phyloP scores from a whole-genome alignment of 495 filamentous ascomycete genomes.

The Annulohypoxylon maeteangense region DNA sequence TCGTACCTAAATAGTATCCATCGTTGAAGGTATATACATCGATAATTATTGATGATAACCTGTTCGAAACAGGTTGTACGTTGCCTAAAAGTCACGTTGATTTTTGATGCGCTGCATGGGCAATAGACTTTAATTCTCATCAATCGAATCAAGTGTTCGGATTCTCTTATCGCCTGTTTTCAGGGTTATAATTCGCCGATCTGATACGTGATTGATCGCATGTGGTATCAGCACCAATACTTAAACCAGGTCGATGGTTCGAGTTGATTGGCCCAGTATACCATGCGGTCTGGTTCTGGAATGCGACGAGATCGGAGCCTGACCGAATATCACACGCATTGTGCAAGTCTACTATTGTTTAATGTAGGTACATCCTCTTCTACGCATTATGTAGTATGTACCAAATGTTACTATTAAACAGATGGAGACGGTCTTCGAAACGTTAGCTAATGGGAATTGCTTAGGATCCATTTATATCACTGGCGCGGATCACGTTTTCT shows the following conservation, averaged over 20 bases:
- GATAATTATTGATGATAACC: neutral
- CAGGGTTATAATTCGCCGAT: conserved; percentile 36
- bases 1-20: neutral
- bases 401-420: conserved; percentile 23
- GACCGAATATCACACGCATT: conserved; percentile 35
- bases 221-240: conserved; percentile 34
- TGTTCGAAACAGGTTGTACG: conserved; percentile 5
- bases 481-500: conserved; percentile 33
- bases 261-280: conserved; percentile 29
- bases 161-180: conserved; percentile 37
- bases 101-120: conserved; percentile 17
- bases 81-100: conserved; percentile 17
- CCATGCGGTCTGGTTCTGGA: conserved; percentile 40
- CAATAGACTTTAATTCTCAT: conserved; percentile 11
- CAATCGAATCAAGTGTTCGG: conserved; percentile 16
- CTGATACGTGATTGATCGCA: conserved; percentile 43
- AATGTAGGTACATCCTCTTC: neutral
- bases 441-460: conserved; percentile 41
- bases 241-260: conserved; percentile 29
- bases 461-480: conserved; percentile 40
- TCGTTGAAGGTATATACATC: neutral
- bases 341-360: conserved; percentile 3
- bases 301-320: conserved; percentile 45
- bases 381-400: neutral
- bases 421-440: conserved; percentile 29